A percentile compares a stretch with the other conserved stretches of the same genome.
These are phyloP conservation scores for Populus euphratica DNA, from an alignment of 345 rosid genomes.

Conservation along the genomic window DNA sequence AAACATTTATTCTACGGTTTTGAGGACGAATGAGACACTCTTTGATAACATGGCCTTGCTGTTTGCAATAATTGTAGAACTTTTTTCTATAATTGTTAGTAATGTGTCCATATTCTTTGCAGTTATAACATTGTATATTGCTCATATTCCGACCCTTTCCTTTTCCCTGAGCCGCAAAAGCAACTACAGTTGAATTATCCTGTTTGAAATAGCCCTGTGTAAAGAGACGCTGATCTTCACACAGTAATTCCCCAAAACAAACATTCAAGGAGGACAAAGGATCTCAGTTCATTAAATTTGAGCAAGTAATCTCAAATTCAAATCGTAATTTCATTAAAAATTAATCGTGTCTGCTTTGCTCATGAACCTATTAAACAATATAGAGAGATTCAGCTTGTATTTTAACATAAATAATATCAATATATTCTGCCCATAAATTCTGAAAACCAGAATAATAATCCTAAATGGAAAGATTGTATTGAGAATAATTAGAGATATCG, in stretches of 20 bases:
- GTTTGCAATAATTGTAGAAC: no score
- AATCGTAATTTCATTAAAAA: not conserved
- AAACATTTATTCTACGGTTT: no score
- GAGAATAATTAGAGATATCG: no score
- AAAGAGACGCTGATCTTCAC: not conserved
- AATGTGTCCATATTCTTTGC: not conserved
- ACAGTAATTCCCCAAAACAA: not conserved
- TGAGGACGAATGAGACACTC: no score
- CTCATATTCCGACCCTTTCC: not conserved
- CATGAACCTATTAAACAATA: not conserved
- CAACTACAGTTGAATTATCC: not conserved
- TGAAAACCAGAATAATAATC: no score
- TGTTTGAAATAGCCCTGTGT: not conserved
- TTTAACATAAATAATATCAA: no score
- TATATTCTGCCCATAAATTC: no score
- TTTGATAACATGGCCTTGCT: no score
- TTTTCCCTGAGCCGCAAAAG: not conserved
- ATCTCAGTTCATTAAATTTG: not conserved
- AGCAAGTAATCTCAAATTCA: not conserved
- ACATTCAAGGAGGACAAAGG: not conserved
- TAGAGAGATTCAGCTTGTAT: fast-evolving
- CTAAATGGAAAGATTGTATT: no score
- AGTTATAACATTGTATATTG: constrained; percentile 1
- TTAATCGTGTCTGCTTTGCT: not conserved
- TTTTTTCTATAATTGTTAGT: not conserved